Percentiles rank a stretch among this genome's conserved stretches.
Evolutionary conservation across 352 stramenopile genomes (phyloP).

Genomic region (Phytophthora kernoviae): DNA sequence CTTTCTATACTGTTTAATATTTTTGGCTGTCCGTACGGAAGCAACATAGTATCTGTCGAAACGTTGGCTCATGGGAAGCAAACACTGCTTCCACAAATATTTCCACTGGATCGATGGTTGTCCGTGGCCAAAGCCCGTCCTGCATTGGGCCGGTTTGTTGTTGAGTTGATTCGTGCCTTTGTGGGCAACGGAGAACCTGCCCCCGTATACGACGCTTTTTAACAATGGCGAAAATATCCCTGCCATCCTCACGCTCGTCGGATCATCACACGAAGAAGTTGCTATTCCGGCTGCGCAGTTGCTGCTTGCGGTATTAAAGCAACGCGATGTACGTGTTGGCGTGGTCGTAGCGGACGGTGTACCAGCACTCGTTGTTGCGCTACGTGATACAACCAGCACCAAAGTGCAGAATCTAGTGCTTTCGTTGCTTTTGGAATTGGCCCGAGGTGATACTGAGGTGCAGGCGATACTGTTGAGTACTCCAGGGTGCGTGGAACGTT

Average conservation of each 20-base stretch:
- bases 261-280: slow-evolving; percentile 35
- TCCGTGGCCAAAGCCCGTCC: slow-evolving; percentile 34
- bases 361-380: slow-evolving; percentile 46
- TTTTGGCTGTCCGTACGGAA: slow-evolving; percentile 46
- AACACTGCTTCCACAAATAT: slow-evolving; percentile 50
- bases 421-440: slow-evolving; percentile 54
- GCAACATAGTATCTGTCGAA: slow-evolving; percentile 7
- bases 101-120: slow-evolving; percentile 63
- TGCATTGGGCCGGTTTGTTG: slow-evolving; percentile 40
- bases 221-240: slow-evolving; percentile 65
- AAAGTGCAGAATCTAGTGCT: slow-evolving; percentile 56
- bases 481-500: slow-evolving; percentile 39
- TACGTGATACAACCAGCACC: slow-evolving; percentile 37
- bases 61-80: slow-evolving; percentile 32
- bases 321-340: slow-evolving; percentile 66
- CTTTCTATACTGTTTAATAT: slow-evolving; percentile 69
- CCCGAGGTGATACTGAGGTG: slow-evolving; percentile 57
- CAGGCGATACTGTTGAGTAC: slow-evolving; percentile 60
- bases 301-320: slow-evolving; percentile 39
- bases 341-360: slow-evolving; percentile 82
- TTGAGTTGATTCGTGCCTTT: slow-evolving; percentile 64
- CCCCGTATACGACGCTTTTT: slow-evolving; percentile 38
- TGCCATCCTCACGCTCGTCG: slow-evolving; percentile 51
- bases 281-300: slow-evolving; percentile 48
- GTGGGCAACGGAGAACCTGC: slow-evolving; percentile 30